Evolutionary conservation across 2,329 filamentous ascomycete genomes (phyloP), one percentile per base, ranked within the genome.

Genomic region (Pseudogymnoascus verrucosus): DNA sequence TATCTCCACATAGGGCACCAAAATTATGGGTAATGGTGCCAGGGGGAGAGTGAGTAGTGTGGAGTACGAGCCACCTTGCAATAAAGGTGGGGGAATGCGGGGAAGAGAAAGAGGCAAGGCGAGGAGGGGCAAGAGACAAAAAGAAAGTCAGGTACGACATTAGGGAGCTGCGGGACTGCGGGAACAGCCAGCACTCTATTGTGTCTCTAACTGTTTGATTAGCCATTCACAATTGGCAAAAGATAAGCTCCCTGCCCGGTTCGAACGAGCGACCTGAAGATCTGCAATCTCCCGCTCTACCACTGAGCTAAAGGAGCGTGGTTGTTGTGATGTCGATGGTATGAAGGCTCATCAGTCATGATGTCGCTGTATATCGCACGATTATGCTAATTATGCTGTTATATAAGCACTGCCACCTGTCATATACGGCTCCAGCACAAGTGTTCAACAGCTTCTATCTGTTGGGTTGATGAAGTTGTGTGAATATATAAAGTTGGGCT

Each of bases 221-320:
- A 54, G 5, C 26, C 42, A 47, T 47, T 26, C 16, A 57, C 10
- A 57, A 57, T 31, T 57, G 59, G 59, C 59, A 62, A 62, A 62
- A 57, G 8, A 19, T 21, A 10, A 62, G 61, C 61, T 57, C 61
- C 61, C 61, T 62, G 39, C 44, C 61, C 40, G 61, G 61, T 62
- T 62, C 61, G 61, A 62, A 62, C 61, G 40, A 62, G 44, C 39
- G 61, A 34, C 61, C 61, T 62, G 44, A 57, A 62, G 61, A 62
- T 62, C 61, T 62, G 61, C 61, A 62, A 62, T 62, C 61, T 62
- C 61, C 44, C 61, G 61, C 61, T 62, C 61, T 62, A 62, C 61
- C 61, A 62, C 61, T 62, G 61, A 62, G 61, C 61, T 62, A 62
- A 62, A 62, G 61, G 61, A 57, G 61, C 61, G 34, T 10, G 28